Evolutionary conservation across 1,284 basidiomycete genomes (phyloP), one percentile per base, ranked within the genome.

Genomic region (Pseudozyma pruni): DNA sequence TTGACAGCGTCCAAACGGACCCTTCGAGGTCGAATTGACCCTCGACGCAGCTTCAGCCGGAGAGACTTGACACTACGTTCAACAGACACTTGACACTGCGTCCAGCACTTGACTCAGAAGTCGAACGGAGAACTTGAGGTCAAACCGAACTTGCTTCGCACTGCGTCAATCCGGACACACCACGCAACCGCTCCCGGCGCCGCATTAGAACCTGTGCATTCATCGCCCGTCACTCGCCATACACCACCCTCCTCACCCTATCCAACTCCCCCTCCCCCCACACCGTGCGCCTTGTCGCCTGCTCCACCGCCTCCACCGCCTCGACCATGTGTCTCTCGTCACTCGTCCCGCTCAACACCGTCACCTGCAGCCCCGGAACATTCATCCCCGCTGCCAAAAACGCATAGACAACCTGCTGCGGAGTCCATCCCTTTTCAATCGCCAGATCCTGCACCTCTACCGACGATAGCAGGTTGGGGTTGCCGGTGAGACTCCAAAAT

Each of bases 401-500:
- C 23, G 69, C 68, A 29, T 80, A 80, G 4, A 81, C 61, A 4
- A 72, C 59, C 64, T 79, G 77, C 20, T 70, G 66, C 10, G 71
- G 62, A 0, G 79, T 80, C 49, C 69, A 67, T 2, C 61, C 44
- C 8, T 59, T 49, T 19, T 52, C 23, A 19, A 54, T 57, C 6
- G 75, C 67, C 16, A 73, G 13, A 13, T 62, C 53, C 14, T 63
- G 55, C n/a, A 80, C 76, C 14, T 56, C 42, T 3, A 58, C 53
- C 7, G 61, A 66, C 1, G 54, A 44, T 6, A 78, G 49, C 32
- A 79, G 57, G 16, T 63, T 54, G 8, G 68, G 69, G 43, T 81
- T 81, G 19, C 79, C 79, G 1, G 79, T 78, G 5, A 81, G 63
- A n/a, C 59, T 69, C 79, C 79, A 81, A 50, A 81, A 81, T 1